Percentiles rank a stretch among this genome's conserved stretches.
Conservation (phyloP, 345 rosid genomes). For the Lepidium aucheri region DNA sequence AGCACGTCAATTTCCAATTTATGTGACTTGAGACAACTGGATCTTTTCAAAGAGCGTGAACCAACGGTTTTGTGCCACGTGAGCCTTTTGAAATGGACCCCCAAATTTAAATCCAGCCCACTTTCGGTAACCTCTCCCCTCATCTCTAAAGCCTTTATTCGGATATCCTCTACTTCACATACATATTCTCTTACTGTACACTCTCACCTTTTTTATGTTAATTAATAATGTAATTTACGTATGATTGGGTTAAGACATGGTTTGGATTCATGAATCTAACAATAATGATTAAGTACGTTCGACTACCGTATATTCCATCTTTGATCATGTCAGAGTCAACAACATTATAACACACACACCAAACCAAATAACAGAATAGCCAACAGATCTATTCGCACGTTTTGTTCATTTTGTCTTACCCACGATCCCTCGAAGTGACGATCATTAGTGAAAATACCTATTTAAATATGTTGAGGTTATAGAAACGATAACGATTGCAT, state of each 20-base stretch:
- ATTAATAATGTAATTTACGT: background rate
- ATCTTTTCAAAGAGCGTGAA: conserved; percentile 18
- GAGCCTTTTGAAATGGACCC: background rate
- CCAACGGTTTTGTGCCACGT: conserved; percentile 30
- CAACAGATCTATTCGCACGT: conserved; percentile 11
- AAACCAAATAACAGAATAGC: background rate
- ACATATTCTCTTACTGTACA: background rate
- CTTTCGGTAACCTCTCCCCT: background rate
- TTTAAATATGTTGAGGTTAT: background rate
- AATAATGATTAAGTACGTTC: conserved; percentile 8
- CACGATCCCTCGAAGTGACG: background rate
- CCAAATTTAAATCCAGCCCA: background rate
- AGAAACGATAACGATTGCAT: conserved; percentile 13
- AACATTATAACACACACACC: background rate
- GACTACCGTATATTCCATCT: conserved; percentile 21
- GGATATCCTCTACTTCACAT: background rate
- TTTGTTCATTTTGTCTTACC: background rate
- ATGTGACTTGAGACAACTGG: conserved; percentile 14
- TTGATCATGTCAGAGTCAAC: conserved; percentile 12
- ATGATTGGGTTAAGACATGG: conserved; percentile 19
- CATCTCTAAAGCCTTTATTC: background rate
- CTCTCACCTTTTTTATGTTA: background rate
- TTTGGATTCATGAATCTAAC: conserved; percentile 16
- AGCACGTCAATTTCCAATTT: conserved; percentile 40
- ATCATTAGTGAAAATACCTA: background rate